A percentile compares a stretch with the other conserved stretches of the same genome.
Conservation (phyloP, 371 early-diverging fungal species). For the Coemansia sp. region DNA sequence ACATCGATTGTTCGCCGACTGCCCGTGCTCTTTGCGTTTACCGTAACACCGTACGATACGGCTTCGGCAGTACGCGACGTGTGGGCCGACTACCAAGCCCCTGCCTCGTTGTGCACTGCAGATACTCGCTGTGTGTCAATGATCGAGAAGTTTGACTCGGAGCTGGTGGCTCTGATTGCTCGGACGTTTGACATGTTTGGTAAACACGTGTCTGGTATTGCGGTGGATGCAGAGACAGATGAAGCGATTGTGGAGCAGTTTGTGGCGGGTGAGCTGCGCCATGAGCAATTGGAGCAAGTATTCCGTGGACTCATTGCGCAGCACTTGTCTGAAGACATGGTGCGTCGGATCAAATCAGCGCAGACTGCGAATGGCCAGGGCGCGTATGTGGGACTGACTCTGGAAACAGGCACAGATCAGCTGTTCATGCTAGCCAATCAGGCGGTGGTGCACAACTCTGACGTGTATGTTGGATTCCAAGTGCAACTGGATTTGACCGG, state of each 20-base stretch:
- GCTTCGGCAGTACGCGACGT: constrained; percentile 4
- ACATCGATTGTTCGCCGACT: constrained; percentile 6
- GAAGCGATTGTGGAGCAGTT: not conserved
- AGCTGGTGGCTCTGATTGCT: constrained; percentile 3
- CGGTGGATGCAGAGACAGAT: not conserved
- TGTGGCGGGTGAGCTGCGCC: not conserved
- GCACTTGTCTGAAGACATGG: not conserved
- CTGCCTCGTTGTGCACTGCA: not conserved
- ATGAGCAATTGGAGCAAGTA: not conserved
- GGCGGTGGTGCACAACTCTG: constrained; percentile 56
- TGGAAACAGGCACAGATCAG: constrained; percentile 17
- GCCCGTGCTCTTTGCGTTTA: constrained; percentile 14
- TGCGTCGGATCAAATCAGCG: constrained; percentile 10
- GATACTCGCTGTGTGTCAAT: not conserved
- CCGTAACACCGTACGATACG: not conserved
- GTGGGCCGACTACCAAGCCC: not conserved
- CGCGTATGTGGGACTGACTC: constrained; percentile 38
- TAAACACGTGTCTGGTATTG: not conserved
- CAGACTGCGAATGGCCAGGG: not conserved
- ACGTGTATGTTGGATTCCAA: constrained; percentile 99
- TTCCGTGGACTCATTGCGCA: not conserved
- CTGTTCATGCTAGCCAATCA: constrained; percentile 29
- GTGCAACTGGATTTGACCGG: constrained; percentile 98
- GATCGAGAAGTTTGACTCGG: not conserved
- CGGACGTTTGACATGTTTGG: not conserved